These are phyloP conservation scores for Annulohypoxylon stygium DNA, from an alignment of 495 filamentous ascomycete genomes.

Conservation along the genomic window DNA sequence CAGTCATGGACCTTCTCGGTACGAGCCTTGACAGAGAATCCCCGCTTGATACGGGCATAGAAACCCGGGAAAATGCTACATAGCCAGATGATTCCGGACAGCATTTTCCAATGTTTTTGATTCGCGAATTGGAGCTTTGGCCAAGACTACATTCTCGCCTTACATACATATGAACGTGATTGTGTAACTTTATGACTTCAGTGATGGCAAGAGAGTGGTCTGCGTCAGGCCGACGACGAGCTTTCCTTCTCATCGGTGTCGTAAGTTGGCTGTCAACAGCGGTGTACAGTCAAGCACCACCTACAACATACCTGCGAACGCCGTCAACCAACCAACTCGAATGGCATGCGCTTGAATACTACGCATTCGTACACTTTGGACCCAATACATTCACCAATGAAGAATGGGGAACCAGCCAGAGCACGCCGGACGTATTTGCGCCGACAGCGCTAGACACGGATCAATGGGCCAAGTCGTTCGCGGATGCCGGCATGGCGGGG, in stretches of 20 bases:
- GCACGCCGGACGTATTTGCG: constrained; percentile 43
- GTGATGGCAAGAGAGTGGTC: constrained; percentile 15
- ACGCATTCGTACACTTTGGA: constrained; percentile 49
- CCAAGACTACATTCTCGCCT: neutral
- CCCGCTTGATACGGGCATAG: constrained; percentile 29
- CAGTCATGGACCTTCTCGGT: constrained; percentile 33
- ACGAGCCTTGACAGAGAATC: constrained; percentile 24
- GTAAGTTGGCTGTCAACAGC: constrained; percentile 13
- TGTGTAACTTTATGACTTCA: neutral
- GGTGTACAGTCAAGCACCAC: constrained; percentile 31
- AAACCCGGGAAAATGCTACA: constrained; percentile 28
- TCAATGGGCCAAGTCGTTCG: constrained; percentile 49
- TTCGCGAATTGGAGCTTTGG: neutral
- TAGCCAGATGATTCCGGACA: constrained; percentile 9
- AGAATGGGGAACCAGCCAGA: constrained; percentile 48
- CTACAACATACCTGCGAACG: constrained; percentile 40
- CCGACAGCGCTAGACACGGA: constrained; percentile 47
- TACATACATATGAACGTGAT: constrained; percentile 3
- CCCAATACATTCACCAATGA: constrained; percentile 50
- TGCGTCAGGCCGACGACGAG: constrained; percentile 12
- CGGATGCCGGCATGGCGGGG: constrained; percentile 46
- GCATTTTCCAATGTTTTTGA: constrained; percentile 8
- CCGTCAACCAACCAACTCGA: constrained; percentile 41
- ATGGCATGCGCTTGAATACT: constrained; percentile 48
- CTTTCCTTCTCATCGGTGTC: neutral